Conservation (phyloP, 2,329 filamentous ascomycete genomes). For the Fusarium tanahbumbuense region DNA sequence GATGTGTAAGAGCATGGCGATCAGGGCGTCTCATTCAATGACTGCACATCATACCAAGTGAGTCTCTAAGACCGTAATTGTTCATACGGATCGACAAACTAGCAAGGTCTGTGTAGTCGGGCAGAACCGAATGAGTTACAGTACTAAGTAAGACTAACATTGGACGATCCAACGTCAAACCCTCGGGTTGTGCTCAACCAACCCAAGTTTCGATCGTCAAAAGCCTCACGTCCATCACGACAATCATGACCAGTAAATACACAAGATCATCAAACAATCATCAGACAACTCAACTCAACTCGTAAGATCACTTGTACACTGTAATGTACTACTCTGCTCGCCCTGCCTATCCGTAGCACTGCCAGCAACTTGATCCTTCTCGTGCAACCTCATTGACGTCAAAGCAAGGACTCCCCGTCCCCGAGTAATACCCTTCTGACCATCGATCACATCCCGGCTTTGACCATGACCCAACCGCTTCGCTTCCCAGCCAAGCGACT, state of each 20-base stretch:
- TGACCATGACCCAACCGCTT: slow-evolving; percentile 16
- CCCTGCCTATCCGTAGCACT: slow-evolving; percentile 13
- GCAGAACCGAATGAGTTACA: slow-evolving; percentile 7
- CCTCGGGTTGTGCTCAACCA: slow-evolving; percentile 1
- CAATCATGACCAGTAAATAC: slow-evolving; percentile 1
- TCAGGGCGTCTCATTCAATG: background rate
- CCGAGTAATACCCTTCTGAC: slow-evolving; percentile 6
- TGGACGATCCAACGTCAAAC: slow-evolving; percentile 2
- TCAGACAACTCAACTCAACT: background rate
- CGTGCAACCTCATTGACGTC: slow-evolving; percentile 17
- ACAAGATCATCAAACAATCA: slow-evolving; percentile 1
- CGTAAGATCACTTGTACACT: background rate
- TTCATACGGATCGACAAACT: slow-evolving; percentile 5
- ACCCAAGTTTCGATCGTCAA: slow-evolving; percentile 21
- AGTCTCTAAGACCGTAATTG: background rate
- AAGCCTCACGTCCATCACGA: slow-evolving; percentile 25
- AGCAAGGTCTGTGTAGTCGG: slow-evolving; percentile 1
- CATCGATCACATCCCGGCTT: background rate
- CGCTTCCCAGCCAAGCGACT: slow-evolving; percentile 22
- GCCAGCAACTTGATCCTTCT: background rate
- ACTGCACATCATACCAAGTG: slow-evolving; percentile 17
- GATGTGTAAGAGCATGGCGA: slow-evolving; percentile 32
- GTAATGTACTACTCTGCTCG: slow-evolving; percentile 4
- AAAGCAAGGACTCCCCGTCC: slow-evolving; percentile 15
- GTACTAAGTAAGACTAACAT: background rate